Conservation (phyloP, 129 eudicot species). For the Kitagawia praeruptora region DNA sequence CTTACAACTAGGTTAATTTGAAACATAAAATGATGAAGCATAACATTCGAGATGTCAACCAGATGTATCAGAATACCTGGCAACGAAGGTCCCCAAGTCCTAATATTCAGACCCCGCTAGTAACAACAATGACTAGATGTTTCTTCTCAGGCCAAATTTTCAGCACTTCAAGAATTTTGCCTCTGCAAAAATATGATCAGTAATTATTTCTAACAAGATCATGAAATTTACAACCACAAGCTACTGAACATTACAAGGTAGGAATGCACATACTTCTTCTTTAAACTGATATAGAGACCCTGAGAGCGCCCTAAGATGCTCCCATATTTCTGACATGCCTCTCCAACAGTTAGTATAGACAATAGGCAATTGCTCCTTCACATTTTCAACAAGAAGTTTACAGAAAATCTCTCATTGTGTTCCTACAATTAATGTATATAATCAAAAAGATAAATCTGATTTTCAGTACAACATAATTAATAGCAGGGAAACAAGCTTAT, state of each 20-base stretch:
- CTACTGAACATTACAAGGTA: not conserved
- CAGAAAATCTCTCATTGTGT: too few relatives aligned
- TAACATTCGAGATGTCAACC: not conserved
- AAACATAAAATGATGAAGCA: not conserved
- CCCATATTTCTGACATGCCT: too few relatives aligned
- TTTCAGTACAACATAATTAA: too few relatives aligned
- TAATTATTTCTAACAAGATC: conserved; percentile 12
- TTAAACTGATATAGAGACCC: conserved; percentile 90
- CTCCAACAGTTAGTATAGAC: too few relatives aligned
- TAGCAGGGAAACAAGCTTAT: too few relatives aligned
- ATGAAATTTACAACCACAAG: not conserved
- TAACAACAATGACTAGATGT: conserved; percentile 92
- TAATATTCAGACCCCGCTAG: conserved; percentile 91
- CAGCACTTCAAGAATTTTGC: conserved; percentile 82
- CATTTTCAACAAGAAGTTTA: too few relatives aligned
- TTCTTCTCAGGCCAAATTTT: conserved; percentile 96
- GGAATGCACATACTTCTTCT: conserved; percentile 58
- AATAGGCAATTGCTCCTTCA: too few relatives aligned
- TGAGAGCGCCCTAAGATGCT: too few relatives aligned
- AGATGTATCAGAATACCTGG: conserved; percentile 44
- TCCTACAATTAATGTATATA: too few relatives aligned
- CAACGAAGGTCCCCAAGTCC: conserved; percentile 99
- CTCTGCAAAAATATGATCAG: conserved; percentile 35
- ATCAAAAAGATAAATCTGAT: too few relatives aligned
- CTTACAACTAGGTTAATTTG: not conserved